Evolutionary conservation across 2,329 filamentous ascomycete genomes (phyloP).

Genomic region (Neonectria magnoliae): DNA sequence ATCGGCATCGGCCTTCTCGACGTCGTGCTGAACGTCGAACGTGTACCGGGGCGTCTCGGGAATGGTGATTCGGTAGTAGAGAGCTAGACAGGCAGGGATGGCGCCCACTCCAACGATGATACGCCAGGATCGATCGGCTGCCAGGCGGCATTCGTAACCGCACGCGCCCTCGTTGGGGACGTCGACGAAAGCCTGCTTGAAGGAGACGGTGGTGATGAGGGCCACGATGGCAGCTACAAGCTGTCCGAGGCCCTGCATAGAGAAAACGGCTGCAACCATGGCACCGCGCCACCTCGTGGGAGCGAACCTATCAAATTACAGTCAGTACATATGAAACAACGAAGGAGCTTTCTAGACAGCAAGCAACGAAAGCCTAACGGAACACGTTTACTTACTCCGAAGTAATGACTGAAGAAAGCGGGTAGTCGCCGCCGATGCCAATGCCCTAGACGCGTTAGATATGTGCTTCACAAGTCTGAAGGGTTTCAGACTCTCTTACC

Average conservation of each 20-base stretch:
- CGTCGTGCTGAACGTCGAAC: constrained; percentile 80
- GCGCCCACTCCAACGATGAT: constrained; percentile 83
- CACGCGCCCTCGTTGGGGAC: constrained; percentile 60
- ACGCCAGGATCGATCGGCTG: constrained; percentile 85
- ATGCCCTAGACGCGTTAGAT: constrained; percentile 60
- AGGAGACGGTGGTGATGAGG: constrained; percentile 73
- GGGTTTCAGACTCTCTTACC: constrained; percentile 52
- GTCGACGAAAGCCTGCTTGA: constrained; percentile 62
- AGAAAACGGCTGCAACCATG: constrained; percentile 86
- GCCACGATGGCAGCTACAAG: constrained; percentile 76
- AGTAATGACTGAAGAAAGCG: constrained; percentile 81
- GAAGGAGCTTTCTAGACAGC: constrained; percentile 1
- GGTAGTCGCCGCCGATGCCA: constrained; percentile 85
- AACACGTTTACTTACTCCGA: constrained; percentile 65
- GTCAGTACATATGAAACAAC: constrained; percentile 29
- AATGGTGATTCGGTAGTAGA: constrained; percentile 89
- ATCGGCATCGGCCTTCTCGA: constrained; percentile 79
- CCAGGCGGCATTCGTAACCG: constrained; percentile 69
- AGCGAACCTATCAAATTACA: constrained; percentile 66
- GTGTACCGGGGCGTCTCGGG: constrained; percentile 87
- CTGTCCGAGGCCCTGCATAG: constrained; percentile 87
- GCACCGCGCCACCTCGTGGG: constrained; percentile 83
- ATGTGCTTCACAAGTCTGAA: not conserved
- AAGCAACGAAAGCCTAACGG: constrained; percentile 26
- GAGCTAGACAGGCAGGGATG: constrained; percentile 78